Conservation (phyloP, 2,329 filamentous ascomycete genomes). For the Epichloe uncinata region DNA sequence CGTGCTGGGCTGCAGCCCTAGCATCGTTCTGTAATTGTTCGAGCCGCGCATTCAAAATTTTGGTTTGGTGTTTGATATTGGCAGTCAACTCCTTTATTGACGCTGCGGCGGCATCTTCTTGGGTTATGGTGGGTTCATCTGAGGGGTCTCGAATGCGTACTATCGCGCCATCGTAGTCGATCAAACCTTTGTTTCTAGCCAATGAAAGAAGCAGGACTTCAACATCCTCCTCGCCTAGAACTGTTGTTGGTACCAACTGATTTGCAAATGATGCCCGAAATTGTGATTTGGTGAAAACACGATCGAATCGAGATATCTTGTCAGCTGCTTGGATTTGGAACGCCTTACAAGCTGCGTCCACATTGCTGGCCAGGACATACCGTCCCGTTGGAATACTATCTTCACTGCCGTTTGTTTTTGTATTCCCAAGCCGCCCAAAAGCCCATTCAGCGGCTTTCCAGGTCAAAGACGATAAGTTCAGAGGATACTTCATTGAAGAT, state of each 20-base stretch:
- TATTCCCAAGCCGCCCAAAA: slow-evolving; percentile 53
- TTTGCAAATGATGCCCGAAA: slow-evolving; percentile 47
- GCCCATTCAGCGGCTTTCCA: slow-evolving; percentile 67
- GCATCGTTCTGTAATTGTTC: slow-evolving; percentile 51
- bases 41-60: slow-evolving; percentile 52
- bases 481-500: slow-evolving; percentile 58
- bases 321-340: slow-evolving; percentile 32
- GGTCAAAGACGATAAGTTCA: slow-evolving; percentile 52
- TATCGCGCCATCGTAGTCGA: slow-evolving; percentile 50
- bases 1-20: slow-evolving; percentile 54
- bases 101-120: slow-evolving; percentile 71
- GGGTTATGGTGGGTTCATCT: slow-evolving; percentile 44
- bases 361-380: slow-evolving; percentile 52
- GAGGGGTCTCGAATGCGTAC: slow-evolving; percentile 57
- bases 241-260: slow-evolving; percentile 33
- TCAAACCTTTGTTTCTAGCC: slow-evolving; percentile 48
- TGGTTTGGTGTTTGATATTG: slow-evolving; percentile 60
- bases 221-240: slow-evolving; percentile 50
- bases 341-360: slow-evolving; percentile 44
- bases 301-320: slow-evolving; percentile 43
- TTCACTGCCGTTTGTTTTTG: slow-evolving; percentile 30
- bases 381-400: slow-evolving; percentile 46
- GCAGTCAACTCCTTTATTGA: slow-evolving; percentile 68
- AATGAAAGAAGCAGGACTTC: slow-evolving; percentile 58
- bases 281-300: slow-evolving; percentile 52